Base-by-base conservation (phyloP, 352 stramenopile species). In the Pythium aristosporum region DNA sequence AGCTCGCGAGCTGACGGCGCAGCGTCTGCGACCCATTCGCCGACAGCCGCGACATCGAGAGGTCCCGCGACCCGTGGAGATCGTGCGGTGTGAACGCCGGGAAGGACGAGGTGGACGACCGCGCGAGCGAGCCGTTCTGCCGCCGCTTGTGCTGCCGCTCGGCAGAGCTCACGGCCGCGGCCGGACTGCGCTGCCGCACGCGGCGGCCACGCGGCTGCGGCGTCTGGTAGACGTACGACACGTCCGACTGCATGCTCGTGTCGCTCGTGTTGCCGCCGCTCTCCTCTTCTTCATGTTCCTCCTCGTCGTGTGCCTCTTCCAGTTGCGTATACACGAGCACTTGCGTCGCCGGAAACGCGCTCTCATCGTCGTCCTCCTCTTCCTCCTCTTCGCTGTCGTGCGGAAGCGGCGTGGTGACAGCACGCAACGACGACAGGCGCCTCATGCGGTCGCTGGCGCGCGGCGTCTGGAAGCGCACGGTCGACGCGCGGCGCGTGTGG, bases 171-270 rank as follows among this genome's bases (percentile, higher is more conserved):
- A 58, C 59, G 25, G 65, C 58, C 1, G 44, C 47, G 9, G 65
- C 57, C 0, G 57, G 57, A 23, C 64, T 71, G 64, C 64, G 53
- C 52, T 72, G 58, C 15, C 63, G 44, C n/a, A 63, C 44, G 23
- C 57, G 32, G 56, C 56, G n/a, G 44, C 18, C 28, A 28, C 48
- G 10, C 25, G 64, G 54, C 54, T 71, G 56, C 2, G 84, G 82
- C 0, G 84, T 93, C 28, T 58, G 71, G 68, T 91, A 93, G 25
- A 90, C 79, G 52, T 91, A 93, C 28, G 84, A 93, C 18, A 57
- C 67, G 43, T 76, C 53, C 30, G 67, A 72, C 37, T 69, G 47
- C 12, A 69, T 67, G 41, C 80, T 78, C 28, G 53, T 42, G 48
- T 74, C 70, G 32, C 72, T 51, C 16, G 74, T 46, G 12, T 70